Conservation (phyloP, 2,329 filamentous ascomycete species). For the Leptographium lundbergii region DNA sequence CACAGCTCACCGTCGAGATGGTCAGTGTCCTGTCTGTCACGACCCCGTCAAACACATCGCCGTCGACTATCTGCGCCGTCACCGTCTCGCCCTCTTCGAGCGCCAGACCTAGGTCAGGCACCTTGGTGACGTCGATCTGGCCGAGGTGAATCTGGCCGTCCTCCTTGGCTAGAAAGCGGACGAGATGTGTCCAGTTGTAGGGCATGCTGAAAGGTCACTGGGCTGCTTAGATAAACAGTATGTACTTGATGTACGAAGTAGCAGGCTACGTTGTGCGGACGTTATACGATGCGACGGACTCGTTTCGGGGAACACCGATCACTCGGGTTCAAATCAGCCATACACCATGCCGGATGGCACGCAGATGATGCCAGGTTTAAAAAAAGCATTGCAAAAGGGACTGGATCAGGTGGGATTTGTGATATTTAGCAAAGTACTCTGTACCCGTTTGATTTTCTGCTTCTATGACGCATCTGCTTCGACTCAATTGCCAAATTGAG, state of each 20-base stretch:
- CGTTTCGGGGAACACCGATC: neutral
- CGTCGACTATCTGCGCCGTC: constrained; percentile 20
- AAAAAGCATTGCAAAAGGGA: too few relatives aligned
- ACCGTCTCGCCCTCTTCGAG: constrained; percentile 20
- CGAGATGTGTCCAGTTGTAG: constrained; percentile 23
- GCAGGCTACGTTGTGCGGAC: neutral
- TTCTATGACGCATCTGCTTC: too few relatives aligned
- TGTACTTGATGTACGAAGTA: neutral
- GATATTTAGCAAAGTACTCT: too few relatives aligned
- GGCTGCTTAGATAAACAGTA: neutral
- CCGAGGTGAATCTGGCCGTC: constrained; percentile 27
- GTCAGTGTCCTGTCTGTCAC: constrained; percentile 20
- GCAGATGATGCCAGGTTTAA: too few relatives aligned
- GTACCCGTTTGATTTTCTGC: too few relatives aligned
- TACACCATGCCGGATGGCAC: too few relatives aligned
- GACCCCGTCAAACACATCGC: constrained; percentile 21
- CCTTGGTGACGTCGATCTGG: constrained; percentile 20
- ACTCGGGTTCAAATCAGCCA: neutral
- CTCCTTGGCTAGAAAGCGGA: constrained; percentile 28
- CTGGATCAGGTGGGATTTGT: too few relatives aligned
- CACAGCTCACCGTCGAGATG: constrained; percentile 1
- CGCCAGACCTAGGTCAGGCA: constrained; percentile 23
- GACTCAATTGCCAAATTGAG: too few relatives aligned
- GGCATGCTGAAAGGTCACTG: neutral
- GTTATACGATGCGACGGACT: neutral